Conservation (phyloP, 2,329 filamentous ascomycete genomes). For the Alternaria tenuissima region DNA sequence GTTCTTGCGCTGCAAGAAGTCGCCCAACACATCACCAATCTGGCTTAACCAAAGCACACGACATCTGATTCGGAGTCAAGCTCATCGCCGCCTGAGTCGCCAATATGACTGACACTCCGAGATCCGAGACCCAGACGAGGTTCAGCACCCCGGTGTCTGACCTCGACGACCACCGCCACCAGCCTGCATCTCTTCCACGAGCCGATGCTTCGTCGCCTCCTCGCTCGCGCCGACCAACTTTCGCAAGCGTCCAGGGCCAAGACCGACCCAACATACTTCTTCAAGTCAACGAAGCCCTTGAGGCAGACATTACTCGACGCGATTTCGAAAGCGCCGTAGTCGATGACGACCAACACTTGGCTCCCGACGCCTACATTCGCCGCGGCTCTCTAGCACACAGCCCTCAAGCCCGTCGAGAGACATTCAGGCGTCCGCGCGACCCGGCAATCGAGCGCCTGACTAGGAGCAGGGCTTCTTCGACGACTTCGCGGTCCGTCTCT, state of each 20-base stretch:
- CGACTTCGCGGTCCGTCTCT: constrained; percentile 74
- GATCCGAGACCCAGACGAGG: constrained; percentile 74
- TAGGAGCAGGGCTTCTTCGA: constrained; percentile 59
- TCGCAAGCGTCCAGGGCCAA: constrained; percentile 68
- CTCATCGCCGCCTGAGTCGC: constrained; percentile 36
- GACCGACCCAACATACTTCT: constrained; percentile 55
- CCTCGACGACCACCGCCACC: constrained; percentile 86
- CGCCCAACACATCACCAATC: constrained; percentile 13
- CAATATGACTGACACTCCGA: constrained; percentile 63
- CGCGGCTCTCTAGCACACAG: constrained; percentile 58
- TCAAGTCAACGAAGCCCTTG: constrained; percentile 57
- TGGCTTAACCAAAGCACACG: constrained; percentile 17
- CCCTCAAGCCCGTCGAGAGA: constrained; percentile 53
- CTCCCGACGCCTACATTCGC: constrained; percentile 55
- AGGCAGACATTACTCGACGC: constrained; percentile 62
- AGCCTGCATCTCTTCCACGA: constrained; percentile 67
- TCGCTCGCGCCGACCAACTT: constrained; percentile 71
- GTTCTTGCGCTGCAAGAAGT: constrained; percentile 44
- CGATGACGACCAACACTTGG: constrained; percentile 70
- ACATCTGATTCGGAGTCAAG: constrained; percentile 30
- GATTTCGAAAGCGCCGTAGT: constrained; percentile 88
- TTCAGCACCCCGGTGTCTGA: constrained; percentile 80
- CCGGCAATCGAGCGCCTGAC: constrained; percentile 43
- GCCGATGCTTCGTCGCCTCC: constrained; percentile 61
- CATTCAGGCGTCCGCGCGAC: constrained; percentile 54